phyloP scores from a whole-genome alignment of 2,329 filamentous ascomycete species.

The Curvularia hawaiiensis region DNA sequence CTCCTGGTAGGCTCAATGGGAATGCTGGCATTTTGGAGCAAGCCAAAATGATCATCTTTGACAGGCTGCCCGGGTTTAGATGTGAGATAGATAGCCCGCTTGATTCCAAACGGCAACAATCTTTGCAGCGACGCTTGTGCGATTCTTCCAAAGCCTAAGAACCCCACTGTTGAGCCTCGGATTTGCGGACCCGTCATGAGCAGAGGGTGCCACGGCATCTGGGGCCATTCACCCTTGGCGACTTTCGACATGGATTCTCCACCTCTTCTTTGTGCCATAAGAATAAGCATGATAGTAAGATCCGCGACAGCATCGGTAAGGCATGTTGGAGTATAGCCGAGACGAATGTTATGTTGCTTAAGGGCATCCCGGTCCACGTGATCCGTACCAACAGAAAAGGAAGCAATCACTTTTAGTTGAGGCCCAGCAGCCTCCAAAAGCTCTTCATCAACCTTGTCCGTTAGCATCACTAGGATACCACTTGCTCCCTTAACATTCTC shows the following conservation, averaged over 20 bases:
- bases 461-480: slow-evolving; percentile 37
- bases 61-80: slow-evolving; percentile 31
- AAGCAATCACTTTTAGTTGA: slow-evolving; percentile 34
- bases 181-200: slow-evolving; percentile 40
- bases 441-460: slow-evolving; percentile 35
- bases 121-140: slow-evolving; percentile 34
- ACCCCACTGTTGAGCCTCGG: slow-evolving; percentile 31
- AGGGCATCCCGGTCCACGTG: slow-evolving; percentile 34
- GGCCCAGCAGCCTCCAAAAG: slow-evolving; percentile 30
- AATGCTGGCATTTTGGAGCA: slow-evolving; percentile 24
- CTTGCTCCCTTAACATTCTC: slow-evolving; percentile 30
- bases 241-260: slow-evolving; percentile 36
- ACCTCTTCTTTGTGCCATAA: slow-evolving; percentile 40
- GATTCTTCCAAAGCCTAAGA: slow-evolving; percentile 40
- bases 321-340: slow-evolving; percentile 40
- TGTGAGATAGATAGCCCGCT: slow-evolving; percentile 32
- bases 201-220: slow-evolving; percentile 39
- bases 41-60: slow-evolving; percentile 32
- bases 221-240: slow-evolving; percentile 33
- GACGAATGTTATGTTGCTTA: slow-evolving; percentile 33
- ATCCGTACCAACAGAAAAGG: slow-evolving; percentile 41
- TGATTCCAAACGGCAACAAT: slow-evolving; percentile 37
- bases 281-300: slow-evolving; percentile 37
- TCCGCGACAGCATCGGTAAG: slow-evolving; percentile 42
- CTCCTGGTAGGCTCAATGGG: slow-evolving; percentile 28